Conservation (phyloP, 768 basidiomycete genomes). For the Tylopilus subfusipes region DNA sequence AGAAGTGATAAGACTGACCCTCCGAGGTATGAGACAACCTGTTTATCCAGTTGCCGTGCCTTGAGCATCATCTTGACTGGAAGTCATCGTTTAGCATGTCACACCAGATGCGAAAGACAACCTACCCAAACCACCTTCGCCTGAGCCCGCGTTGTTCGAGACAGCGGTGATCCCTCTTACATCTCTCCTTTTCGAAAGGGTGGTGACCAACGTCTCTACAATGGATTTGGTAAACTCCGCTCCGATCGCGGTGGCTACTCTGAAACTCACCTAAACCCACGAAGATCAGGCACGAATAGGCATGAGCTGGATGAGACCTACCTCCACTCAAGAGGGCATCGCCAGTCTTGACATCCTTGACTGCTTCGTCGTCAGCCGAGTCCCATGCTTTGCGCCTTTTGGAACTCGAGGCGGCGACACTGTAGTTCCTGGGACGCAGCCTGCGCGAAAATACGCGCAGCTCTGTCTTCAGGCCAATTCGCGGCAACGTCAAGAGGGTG, state of each 20-base stretch:
- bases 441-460: constrained; percentile 2
- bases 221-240: background rate
- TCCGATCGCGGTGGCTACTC: background rate
- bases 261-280: constrained; percentile 38
- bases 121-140: constrained; percentile 64
- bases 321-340: constrained; percentile 77
- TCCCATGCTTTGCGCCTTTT: constrained; percentile 61
- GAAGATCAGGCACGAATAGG: background rate
- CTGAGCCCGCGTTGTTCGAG: constrained; percentile 80
- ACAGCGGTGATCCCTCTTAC: constrained; percentile 71
- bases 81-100: background rate
- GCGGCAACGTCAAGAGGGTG: constrained; percentile 2
- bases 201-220: constrained; percentile 73
- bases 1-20: constrained; percentile 41
- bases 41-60: constrained; percentile 69
- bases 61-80: constrained; percentile 71
- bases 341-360: constrained; percentile 78
- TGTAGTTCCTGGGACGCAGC: constrained; percentile 3
- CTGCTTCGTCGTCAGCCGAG: constrained; percentile 76
- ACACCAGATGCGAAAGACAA: background rate
- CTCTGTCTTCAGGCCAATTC: constrained; percentile 4
- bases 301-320: constrained; percentile 38
- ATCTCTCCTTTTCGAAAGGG: constrained; percentile 66
- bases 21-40: constrained; percentile 86
- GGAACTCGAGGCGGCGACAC: constrained; percentile 5